Base-by-base conservation (phyloP, 2,329 filamentous ascomycete genomes). In the Cordyceps javanica region DNA sequence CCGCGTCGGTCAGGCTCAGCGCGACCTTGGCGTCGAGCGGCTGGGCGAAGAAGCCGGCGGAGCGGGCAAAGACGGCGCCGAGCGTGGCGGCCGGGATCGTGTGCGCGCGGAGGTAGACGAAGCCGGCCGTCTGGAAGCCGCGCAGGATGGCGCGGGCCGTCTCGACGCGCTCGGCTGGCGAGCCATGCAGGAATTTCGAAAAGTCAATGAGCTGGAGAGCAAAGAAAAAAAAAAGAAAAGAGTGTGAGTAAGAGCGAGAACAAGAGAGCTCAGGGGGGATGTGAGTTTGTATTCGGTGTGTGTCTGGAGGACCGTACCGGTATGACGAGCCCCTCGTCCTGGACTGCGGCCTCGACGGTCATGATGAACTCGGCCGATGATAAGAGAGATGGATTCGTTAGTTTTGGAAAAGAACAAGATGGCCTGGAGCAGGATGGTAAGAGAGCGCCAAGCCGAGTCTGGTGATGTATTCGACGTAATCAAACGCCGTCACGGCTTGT, bases 51-150 rank as follows among this genome's bases (percentile, higher is more conserved):
- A 93, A 92, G 61, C 77, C 74, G 51, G 86, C 84, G 5, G 88
- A 91, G 58, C 80, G 78, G 61, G 76, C 69, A 69, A 94, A 95
- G 60, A 87, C 80, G 58, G 79, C 72, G 59, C 80, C 70, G 13
- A 91, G 74, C 10, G 80, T 78, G 9, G 80, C 73, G 3, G 81
- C 66, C 0, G 85, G 73, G 60, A 96, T 87, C 41, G 88, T 82
- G 63, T 93, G 86, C 71, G 93, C 89, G 65, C 86, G 86, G 39
- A 96, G 82, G 73, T 96, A 96, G 67, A 97, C 82, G 77, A 97
- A 96, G 58, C 92, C 92, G 2, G 91, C 89, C 1, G 82, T 87
- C 66, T 91, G 88, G 75, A 97, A 96, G 42, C 90, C 91, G 55
- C 84, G 69, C 13, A 93, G 84, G 63, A 96, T 86, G 41, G 87